Conservation (phyloP, 169 alveolate genomes). For the Plasmodium gaboni region DNA sequence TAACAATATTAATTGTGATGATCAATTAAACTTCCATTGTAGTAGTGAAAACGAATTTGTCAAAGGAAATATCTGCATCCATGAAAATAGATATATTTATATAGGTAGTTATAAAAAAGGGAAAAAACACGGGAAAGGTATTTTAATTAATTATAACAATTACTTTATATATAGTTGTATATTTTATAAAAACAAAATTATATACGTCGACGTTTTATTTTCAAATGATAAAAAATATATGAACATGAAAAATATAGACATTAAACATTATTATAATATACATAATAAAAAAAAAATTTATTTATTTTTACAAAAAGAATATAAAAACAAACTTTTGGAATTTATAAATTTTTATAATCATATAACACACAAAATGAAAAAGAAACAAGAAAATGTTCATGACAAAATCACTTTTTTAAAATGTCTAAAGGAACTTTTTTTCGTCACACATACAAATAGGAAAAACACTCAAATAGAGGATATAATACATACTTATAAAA, state of each 20-base stretch:
- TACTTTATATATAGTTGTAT: constrained; percentile 77
- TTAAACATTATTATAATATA: background rate
- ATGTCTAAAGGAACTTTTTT: too few species aligned
- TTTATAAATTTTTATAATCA: constrained; percentile 42
- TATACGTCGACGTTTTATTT: constrained; percentile 64
- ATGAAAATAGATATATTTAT: constrained; percentile 70
- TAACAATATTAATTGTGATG: too few species aligned
- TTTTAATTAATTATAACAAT: constrained; percentile 78
- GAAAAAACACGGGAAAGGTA: constrained; percentile 79
- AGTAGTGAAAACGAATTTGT: constrained; percentile 74
- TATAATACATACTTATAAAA: too few species aligned
- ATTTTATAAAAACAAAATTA: constrained; percentile 54
- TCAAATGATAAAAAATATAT: background rate
- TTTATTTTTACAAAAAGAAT: constrained; percentile 20
- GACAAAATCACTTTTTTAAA: too few species aligned
- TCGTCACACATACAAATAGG: too few species aligned
- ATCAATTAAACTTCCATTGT: background rate
- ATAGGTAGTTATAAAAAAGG: constrained; percentile 77
- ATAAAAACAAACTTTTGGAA: constrained; percentile 25
- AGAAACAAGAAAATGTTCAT: background rate
- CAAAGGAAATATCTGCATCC: constrained; percentile 61
- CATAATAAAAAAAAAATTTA: constrained; percentile 6
- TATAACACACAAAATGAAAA: constrained; percentile 37
- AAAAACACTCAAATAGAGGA: too few species aligned
- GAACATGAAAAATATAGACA: constrained; percentile 3